Base-by-base conservation (phyloP, 768 basidiomycete genomes). In the Podaxis pistillaris region DNA sequence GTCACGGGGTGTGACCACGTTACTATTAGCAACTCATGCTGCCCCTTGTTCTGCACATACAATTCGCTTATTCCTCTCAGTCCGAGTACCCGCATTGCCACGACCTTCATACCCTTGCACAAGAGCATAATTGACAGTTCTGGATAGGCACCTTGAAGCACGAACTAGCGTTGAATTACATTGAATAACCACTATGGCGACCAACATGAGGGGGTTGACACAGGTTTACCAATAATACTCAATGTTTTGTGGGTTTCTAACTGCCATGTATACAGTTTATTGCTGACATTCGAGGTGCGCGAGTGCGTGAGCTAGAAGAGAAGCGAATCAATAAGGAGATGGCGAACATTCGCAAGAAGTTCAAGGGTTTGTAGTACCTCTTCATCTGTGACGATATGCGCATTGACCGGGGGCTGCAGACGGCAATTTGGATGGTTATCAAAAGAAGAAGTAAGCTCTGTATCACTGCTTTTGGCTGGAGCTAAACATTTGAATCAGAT, bases 301-400 rank as follows among this genome's bases (percentile, higher is more conserved):
- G 96, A 62, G 96, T 98, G 22, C 87, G 96, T 59, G 97, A 99
- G 74, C 78, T 98, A 57, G 97, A 99, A 73, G 96, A 98, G 83
- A 98, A 98, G 78, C 82, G 97, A 60, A 97, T 99, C 68, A 99
- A 99, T 79, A 96, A 98, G 76, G 97, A 99, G 78, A 98, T 99
- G 97, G 97, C 97, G 0, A 98, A 99, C 70, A 99, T 99, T 65
- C 83, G 97, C 64, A 96, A 97, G 82, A 94, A 96, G 76, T 98
- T 99, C 82, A 98, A 98, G 83, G 94, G 95, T 91, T 53, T 56
- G 58, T 58, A 19, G 46, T 22, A 49, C n/a, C 30, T 38, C 71
- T 19, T 17, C 46, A 50, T 30, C 56, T 57, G 46, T 41, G 36
- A 33, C n/a, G 38, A 49, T 50, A 15, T 19, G 28, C 12, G 24